Percentiles rank a stretch among this genome's conserved stretches.
Conservation (phyloP, 2,329 filamentous ascomycete species). For the Lachnum nothofagi region DNA sequence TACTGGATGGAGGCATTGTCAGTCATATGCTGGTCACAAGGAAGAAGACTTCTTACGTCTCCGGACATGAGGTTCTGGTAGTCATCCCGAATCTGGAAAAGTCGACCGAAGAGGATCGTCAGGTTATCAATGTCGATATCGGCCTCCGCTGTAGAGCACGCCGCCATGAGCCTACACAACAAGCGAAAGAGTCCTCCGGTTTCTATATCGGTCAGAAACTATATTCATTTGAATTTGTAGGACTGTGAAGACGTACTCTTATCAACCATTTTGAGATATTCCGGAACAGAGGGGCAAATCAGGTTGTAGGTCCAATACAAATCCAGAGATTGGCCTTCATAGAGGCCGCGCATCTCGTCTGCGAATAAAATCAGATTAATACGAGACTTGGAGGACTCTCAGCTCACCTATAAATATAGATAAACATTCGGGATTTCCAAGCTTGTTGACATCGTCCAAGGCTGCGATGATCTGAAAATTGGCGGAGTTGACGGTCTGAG, state of each 20-base stretch:
- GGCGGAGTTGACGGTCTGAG: slow-evolving; percentile 1
- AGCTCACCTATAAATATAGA: background rate
- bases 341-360: slow-evolving; percentile 6
- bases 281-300: background rate
- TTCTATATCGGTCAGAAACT: background rate
- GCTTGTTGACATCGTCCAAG: background rate
- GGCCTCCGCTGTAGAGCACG: background rate
- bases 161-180: slow-evolving; percentile 6
- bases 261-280: slow-evolving; percentile 7
- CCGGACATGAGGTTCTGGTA: slow-evolving; percentile 7
- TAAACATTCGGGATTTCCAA: no score
- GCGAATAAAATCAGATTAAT: no score
- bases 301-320: slow-evolving; percentile 5
- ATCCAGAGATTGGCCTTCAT: slow-evolving; percentile 8
- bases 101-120: slow-evolving; percentile 5
- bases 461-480: background rate
- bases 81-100: slow-evolving; percentile 11
- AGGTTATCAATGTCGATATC: background rate
- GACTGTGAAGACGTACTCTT: background rate
- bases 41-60: no score
- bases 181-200: slow-evolving; percentile 6
- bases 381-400: no score
- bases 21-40: no score
- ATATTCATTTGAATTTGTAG: background rate
- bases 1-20: no score